phyloP scores from a whole-genome alignment of 495 filamentous ascomycete species.

The Annulohypoxylon maeteangense region DNA sequence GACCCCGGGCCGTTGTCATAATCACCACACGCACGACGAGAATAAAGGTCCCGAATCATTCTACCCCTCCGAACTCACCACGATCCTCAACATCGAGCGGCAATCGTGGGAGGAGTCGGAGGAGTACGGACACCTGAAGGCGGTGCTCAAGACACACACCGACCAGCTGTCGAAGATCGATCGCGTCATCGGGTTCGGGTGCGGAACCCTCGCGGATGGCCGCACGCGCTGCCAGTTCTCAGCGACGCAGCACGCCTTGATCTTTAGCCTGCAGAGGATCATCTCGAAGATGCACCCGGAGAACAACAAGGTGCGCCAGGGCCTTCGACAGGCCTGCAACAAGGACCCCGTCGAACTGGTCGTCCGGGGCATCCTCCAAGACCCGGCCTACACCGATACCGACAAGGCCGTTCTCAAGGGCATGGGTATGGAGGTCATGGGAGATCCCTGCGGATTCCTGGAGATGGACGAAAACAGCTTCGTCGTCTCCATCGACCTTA shows the following conservation, averaged over 20 bases:
- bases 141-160: neutral
- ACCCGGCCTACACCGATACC: constrained; percentile 39
- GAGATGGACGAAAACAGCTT: constrained; percentile 42
- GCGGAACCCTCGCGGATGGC: neutral
- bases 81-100: neutral
- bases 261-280: constrained; percentile 17
- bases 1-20: neutral
- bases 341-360: neutral
- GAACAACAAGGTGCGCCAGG: neutral
- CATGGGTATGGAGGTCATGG: constrained; percentile 26
- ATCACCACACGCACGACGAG: neutral
- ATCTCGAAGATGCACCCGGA: neutral
- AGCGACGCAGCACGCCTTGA: constrained; percentile 23
- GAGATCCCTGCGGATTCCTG: constrained; percentile 48
- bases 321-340: neutral
- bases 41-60: neutral
- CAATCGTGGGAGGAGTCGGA: constrained; percentile 10
- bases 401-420: constrained; percentile 36
- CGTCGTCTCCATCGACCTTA: constrained; percentile 41
- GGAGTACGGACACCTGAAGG: neutral
- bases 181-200: constrained; percentile 20
- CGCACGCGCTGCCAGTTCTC: neutral
- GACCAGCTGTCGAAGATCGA: neutral
- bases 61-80: neutral
- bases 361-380: constrained; percentile 40